These are phyloP conservation scores for Obelidium mucronatum DNA, from an alignment of 192 early-diverging fungal species.

Conservation along the genomic window DNA sequence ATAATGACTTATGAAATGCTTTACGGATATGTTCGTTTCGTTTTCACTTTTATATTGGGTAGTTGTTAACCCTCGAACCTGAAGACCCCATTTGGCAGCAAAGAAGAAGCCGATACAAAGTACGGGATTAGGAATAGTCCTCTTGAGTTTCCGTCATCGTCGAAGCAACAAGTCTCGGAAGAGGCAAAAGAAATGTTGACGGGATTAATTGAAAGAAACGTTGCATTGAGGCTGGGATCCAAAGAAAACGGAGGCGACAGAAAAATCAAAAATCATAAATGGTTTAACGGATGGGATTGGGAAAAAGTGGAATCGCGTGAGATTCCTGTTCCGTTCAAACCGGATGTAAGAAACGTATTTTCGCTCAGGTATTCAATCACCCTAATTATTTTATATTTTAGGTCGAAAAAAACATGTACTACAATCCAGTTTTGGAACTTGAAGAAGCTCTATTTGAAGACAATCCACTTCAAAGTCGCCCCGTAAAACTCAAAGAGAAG, in stretches of 20 bases:
- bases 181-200: conserved; percentile 27
- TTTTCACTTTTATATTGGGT: neutral
- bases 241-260: conserved; percentile 72
- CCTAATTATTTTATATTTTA: no score
- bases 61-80: neutral
- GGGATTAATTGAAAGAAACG: conserved; percentile 75
- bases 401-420: conserved; percentile 58
- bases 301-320: conserved; percentile 50
- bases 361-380: no score
- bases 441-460: conserved; percentile 81
- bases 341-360: conserved; percentile 43
- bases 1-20: conserved; percentile 80
- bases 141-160: conserved; percentile 68
- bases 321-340: conserved; percentile 53
- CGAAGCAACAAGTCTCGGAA: conserved; percentile 13
- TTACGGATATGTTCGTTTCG: conserved; percentile 72
- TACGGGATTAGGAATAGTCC: conserved; percentile 71
- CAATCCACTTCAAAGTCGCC: conserved; percentile 68
- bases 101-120: conserved; percentile 69
- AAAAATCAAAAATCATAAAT: conserved; percentile 49
- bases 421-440: conserved; percentile 79
- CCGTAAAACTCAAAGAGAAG: conserved; percentile 54
- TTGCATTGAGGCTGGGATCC: conserved; percentile 76
- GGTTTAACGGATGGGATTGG: conserved; percentile 52
- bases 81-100: conserved; percentile 77